Conservation (phyloP, 805 yeast genomes). For the Ogataea methylovora region DNA sequence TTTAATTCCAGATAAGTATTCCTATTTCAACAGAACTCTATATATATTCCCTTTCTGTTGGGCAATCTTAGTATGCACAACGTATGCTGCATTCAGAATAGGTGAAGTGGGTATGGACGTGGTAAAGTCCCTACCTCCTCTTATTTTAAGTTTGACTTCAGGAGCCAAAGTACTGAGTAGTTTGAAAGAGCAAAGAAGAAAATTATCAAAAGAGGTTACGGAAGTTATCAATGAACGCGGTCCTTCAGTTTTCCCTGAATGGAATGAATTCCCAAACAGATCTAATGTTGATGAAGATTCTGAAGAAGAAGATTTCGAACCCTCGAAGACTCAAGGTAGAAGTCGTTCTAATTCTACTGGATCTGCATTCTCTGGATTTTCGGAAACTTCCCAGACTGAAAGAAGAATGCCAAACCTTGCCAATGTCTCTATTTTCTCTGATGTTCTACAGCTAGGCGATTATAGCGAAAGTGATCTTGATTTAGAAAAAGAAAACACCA, state of each 20-base stretch:
- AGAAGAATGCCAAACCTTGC: conserved; percentile 19
- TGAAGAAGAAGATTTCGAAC: conserved; percentile 4
- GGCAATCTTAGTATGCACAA: conserved; percentile 58
- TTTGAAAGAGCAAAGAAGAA: conserved; percentile 53
- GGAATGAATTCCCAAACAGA: conserved; percentile 23
- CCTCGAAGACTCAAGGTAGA: conserved; percentile 8
- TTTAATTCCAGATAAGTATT: conserved; percentile 6
- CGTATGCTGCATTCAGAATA: conserved; percentile 79
- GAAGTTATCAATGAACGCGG: conserved; percentile 76
- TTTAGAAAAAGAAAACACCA: no score
- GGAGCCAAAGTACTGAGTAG: conserved; percentile 46
- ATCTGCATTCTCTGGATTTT: conserved; percentile 22
- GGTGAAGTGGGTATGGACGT: conserved; percentile 95
- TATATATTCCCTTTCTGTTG: conserved; percentile 45
- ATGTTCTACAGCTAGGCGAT: conserved; percentile 18
- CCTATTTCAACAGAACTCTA: conserved; percentile 1
- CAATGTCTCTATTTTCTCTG: conserved; percentile 27
- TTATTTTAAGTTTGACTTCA: conserved; percentile 48
- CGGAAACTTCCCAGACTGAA: conserved; percentile 8
- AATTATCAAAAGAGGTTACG: conserved; percentile 66
- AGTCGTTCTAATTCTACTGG: conserved; percentile 10
- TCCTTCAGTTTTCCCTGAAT: conserved; percentile 80
- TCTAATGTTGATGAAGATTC: conserved; percentile 14
- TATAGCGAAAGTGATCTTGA: no score
- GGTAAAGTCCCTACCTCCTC: conserved; percentile 75